Conservation (phyloP, 164 flowering plant genomes). For the Taxillus chinensis region DNA sequence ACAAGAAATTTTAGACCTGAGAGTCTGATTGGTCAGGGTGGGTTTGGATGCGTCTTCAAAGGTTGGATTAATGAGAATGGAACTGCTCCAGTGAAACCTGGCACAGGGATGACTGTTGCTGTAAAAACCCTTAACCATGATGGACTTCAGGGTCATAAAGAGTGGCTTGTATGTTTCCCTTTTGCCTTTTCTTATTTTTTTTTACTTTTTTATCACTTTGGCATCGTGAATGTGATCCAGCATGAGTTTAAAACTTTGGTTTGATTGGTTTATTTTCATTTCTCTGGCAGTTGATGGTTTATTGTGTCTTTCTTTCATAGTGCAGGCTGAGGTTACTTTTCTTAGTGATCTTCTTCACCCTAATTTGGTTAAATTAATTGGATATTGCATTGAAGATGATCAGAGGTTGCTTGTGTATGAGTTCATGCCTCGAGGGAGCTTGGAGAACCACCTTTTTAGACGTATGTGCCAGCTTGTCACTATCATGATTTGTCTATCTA, state of each 20-base stretch:
- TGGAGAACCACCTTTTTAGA: slow-evolving; percentile 47
- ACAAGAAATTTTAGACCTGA: slow-evolving; percentile 37
- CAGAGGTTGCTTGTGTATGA: slow-evolving; percentile 46
- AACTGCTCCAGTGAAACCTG: slow-evolving; percentile 30
- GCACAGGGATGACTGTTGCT: slow-evolving; percentile 34
- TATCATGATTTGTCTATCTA: not conserved
- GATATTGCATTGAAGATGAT: slow-evolving; percentile 40
- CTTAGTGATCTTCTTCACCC: slow-evolving; percentile 40
- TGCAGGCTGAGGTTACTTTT: slow-evolving; percentile 39
- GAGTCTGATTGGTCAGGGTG: slow-evolving; percentile 40
- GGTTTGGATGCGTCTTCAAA: slow-evolving; percentile 42
- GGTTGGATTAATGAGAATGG: slow-evolving; percentile 39
- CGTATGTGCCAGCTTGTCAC: slow-evolving; percentile 19
- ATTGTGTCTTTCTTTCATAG: not conserved
- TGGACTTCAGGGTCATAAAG: slow-evolving; percentile 43
- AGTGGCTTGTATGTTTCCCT: slow-evolving; percentile 32
- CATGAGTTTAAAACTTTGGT: not conserved
- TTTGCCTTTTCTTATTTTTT: not conserved
- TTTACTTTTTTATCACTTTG: no score
- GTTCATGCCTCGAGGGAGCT: slow-evolving; percentile 42
- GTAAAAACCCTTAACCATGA: slow-evolving; percentile 41
- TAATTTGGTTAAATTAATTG: slow-evolving; percentile 33
- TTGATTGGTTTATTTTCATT: not conserved
- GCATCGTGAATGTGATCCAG: no score
- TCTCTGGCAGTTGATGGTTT: not conserved